Evolutionary conservation across 495 filamentous ascomycete species (phyloP).

Genomic region (Annulohypoxylon moriforme): DNA sequence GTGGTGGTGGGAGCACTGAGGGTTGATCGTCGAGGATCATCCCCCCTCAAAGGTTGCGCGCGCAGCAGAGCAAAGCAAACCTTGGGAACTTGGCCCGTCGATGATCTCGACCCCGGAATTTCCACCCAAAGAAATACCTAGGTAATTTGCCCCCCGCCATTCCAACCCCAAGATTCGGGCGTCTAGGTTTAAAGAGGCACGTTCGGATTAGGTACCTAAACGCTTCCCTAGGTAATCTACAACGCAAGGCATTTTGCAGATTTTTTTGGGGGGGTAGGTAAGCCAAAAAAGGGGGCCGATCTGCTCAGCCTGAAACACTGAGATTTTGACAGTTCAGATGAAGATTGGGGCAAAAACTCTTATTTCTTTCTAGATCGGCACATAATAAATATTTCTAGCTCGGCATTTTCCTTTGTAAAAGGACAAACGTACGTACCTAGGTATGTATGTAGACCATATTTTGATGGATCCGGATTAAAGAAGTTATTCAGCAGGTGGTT

Average conservation of each 20-base stretch:
- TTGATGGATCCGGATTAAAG: not conserved
- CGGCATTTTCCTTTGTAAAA: slow-evolving; percentile 6
- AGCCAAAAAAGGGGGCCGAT: slow-evolving; percentile 24
- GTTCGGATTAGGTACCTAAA: slow-evolving; percentile 32
- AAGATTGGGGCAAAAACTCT: slow-evolving; percentile 3
- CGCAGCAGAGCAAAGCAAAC: slow-evolving; percentile 13
- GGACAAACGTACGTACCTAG: not conserved
- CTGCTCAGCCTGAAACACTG: slow-evolving; percentile 39
- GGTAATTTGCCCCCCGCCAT: slow-evolving; percentile 22
- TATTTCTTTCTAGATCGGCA: slow-evolving; percentile 10
- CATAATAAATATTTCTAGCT: not conserved
- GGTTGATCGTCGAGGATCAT: slow-evolving; percentile 37
- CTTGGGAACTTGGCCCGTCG: slow-evolving; percentile 19
- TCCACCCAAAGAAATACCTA: slow-evolving; percentile 13
- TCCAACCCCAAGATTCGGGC: slow-evolving; percentile 27
- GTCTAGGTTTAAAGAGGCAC: not conserved
- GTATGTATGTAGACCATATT: not conserved
- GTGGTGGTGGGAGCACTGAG: slow-evolving; percentile 11
- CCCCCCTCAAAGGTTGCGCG: slow-evolving; percentile 18
- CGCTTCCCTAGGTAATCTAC: slow-evolving; percentile 5
- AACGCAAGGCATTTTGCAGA: slow-evolving; percentile 38
- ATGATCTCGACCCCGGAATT: slow-evolving; percentile 41
- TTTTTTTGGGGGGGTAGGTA: slow-evolving; percentile 1
- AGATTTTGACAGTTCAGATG: slow-evolving; percentile 33
- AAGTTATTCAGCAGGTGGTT: not conserved